phyloP scores from a whole-genome alignment of 495 filamentous ascomycete genomes.

The Neurospora cerealis region DNA sequence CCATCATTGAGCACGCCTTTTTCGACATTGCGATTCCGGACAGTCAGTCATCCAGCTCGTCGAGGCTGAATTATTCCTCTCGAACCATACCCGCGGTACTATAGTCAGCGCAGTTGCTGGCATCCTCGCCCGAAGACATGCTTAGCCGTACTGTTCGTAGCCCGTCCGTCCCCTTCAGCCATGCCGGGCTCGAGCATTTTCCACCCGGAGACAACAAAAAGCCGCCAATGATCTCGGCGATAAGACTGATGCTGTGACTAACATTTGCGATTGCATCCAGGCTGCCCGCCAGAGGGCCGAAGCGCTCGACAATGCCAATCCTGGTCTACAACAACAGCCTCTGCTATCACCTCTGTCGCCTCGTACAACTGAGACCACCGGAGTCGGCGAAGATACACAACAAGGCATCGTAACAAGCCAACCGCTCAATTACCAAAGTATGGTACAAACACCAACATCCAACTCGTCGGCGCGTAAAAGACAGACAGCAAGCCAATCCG shows the following conservation, averaged over 20 bases:
- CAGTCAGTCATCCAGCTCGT: background rate
- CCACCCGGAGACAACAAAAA: background rate
- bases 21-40: background rate
- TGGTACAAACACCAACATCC: slow-evolving; percentile 8
- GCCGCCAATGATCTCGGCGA: background rate
- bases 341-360: slow-evolving; percentile 3
- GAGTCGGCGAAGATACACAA: background rate
- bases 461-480: slow-evolving; percentile 11
- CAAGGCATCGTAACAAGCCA: slow-evolving; percentile 23
- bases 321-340: slow-evolving; percentile 12
- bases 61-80: background rate
- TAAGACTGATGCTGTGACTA: background rate
- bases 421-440: slow-evolving; percentile 29
- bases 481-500: slow-evolving; percentile 4
- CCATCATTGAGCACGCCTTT: background rate
- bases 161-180: background rate
- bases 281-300: slow-evolving; percentile 24
- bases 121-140: slow-evolving; percentile 13
- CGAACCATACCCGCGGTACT: background rate
- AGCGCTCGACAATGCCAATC: slow-evolving; percentile 11
- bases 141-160: slow-evolving; percentile 17
- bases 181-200: background rate
- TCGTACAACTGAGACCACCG: slow-evolving; percentile 14
- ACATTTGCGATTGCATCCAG: slow-evolving; percentile 8
- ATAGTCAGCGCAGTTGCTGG: slow-evolving; percentile 11